Base-by-base conservation (phyloP, 106 monocot genomes). In the Acanthochlamys bracteata region DNA sequence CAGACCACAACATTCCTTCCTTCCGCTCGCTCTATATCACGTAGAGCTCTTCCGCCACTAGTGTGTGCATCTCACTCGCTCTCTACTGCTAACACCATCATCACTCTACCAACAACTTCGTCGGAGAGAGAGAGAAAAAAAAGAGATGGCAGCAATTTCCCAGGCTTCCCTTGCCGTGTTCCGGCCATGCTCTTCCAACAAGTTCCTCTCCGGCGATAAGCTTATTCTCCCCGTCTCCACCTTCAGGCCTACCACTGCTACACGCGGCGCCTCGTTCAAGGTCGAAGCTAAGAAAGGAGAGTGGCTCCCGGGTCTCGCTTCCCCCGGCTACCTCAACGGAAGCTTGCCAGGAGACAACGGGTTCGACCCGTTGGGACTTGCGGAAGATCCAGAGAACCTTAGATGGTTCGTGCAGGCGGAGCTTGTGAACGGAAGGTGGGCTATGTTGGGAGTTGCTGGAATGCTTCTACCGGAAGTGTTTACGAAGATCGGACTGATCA, bases 321-420 rank as follows among this genome's bases (percentile, higher is more conserved):
- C 94, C 4, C 94, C 94, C 10, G 65, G 24, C 16, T 94, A 94
- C 71, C 85, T 94, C 60, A 78, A 76, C 42, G 89, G 94, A 49
- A 89, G 94, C 49, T 61, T 94, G 7, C 89, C 94, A 0, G 94
- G 94, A 10, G 89, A 94, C 84, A 94, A 94, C 33, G 94, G 94
- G 15, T 94, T 94, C 71, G 94, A 94, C 71, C 94, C 94, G 1
- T 74, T 94, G n/a, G 94, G 77, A 0, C 75, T 94, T 3, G 94
- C 89, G 13, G 94, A 94, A 74, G 89, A 89, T 79, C 89, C 94
- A 16, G 86, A 94, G 68, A 90, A 78, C 84, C 74, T 94, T 20
- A 82, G 24, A 64, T 94, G 94, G 94, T 94, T 42, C 40, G 79
- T 94, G 67, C 89, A 94, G 65, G 94, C 94, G 21, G 86, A 94